Evolutionary conservation across 139 green algal species (phyloP), one percentile per base, ranked within the genome.

Genomic region (Desmodesmus armatus): DNA sequence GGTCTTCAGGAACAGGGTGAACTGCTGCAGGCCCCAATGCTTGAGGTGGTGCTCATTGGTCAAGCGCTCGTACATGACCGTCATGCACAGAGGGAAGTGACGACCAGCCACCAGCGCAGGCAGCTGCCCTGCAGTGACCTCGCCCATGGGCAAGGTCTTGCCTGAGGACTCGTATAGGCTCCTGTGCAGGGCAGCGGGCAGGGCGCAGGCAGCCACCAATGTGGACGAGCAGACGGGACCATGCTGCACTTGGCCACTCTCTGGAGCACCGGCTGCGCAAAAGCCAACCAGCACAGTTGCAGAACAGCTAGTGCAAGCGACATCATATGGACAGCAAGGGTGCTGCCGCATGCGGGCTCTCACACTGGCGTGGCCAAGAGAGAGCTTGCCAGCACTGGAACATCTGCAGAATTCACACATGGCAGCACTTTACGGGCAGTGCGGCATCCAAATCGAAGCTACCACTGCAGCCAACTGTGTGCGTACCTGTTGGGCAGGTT

Each of bases 1-100:
- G 51, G 89, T 89, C 92, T 99, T 99, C 37, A 99, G 93, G 88
- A 99, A 99, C n/a, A 99, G 94, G 4, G 91, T 90, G 31, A 99
- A 90, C 91, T 99, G 96, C 90, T 95, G 90, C 60, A 97, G 87
- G n/a, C 96, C 97, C 2, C 83, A 86, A 89, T 99, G 97, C 88
- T 93, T 92, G 60, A 99, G 85, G 89, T 99, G 96, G 78, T 96
- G 91, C 23, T 97, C 91, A 17, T 82, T 43, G 11, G 92, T 86
- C 81, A 99, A 86, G 5, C 83, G 79, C 35, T 89, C 58, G 80
- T 93, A 92, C 71, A 97, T 90, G 76, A 92, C 85, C 83, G 87
- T 60, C 95, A 98, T 98, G 93, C 96, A 98, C 49, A 98, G 90
- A 35, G 96, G 96, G 89, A 98, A 98, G 87, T 94, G 91, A 23